phyloP scores from a whole-genome alignment of 345 rosid species.

The Bruguiera gymnorhiza region DNA sequence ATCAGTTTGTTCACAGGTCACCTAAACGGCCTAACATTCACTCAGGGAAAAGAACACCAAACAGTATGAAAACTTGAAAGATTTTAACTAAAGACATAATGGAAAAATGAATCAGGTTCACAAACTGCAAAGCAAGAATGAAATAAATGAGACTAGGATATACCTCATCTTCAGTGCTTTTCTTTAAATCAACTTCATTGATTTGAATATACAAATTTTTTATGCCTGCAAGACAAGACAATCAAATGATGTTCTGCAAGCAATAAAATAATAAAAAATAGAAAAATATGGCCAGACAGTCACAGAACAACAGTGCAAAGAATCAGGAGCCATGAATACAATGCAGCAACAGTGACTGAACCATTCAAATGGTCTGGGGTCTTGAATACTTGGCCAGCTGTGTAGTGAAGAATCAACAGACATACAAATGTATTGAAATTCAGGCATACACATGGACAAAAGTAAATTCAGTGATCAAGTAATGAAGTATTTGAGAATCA shows the following conservation, averaged over 20 bases:
- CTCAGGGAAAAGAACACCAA: not conserved
- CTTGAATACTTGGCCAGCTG: not conserved
- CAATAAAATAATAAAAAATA: conserved; percentile 2
- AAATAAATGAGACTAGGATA: not conserved
- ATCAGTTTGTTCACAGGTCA: too few species aligned
- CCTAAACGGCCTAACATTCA: too few species aligned
- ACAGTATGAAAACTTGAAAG: not conserved
- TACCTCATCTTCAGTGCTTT: conserved; percentile 79
- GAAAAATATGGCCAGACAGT: not conserved
- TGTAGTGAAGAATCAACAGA: not conserved
- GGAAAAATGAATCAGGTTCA: not conserved
- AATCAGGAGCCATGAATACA: not conserved
- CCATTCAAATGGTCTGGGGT: not conserved
- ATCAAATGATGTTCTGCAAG: conserved; percentile 9
- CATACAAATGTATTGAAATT: not conserved
- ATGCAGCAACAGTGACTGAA: not conserved
- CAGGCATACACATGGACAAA: not conserved
- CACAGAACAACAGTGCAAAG: conserved; percentile 3
- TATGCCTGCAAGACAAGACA: conserved; percentile 46
- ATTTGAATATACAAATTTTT: conserved; percentile 50
- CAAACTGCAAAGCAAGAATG: not conserved
- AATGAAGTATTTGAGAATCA: too few species aligned
- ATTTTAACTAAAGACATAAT: not conserved
- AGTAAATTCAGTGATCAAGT: not conserved
- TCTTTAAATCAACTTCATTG: conserved; percentile 50